Conservation (phyloP, 139 green algal genomes). For the Zygnema circumcarinatum region DNA sequence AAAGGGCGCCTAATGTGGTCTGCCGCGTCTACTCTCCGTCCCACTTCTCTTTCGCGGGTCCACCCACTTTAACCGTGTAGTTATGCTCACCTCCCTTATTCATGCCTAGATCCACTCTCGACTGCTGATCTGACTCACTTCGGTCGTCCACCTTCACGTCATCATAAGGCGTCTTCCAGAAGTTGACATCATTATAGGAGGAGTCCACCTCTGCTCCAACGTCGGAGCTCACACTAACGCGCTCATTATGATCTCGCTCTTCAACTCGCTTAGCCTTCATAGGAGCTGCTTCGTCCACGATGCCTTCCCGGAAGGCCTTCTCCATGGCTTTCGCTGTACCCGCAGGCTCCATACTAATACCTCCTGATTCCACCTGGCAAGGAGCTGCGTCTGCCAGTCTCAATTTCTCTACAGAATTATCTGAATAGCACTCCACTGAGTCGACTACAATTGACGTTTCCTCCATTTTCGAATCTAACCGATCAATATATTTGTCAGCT, state of each 20-base stretch:
- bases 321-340: constrained; percentile 25
- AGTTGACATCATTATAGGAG: constrained; percentile 23
- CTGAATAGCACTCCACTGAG: not conserved
- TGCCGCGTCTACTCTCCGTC: not conserved
- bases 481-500: not conserved
- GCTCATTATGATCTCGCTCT: not conserved
- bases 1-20: not conserved
- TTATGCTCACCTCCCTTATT: not conserved
- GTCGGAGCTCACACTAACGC: not conserved
- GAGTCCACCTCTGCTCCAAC: not conserved
- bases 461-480: not conserved
- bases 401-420: not conserved
- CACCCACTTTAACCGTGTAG: not conserved
- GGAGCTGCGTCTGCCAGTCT: not conserved
- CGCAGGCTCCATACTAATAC: not conserved
- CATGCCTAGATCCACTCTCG: not conserved
- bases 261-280: not conserved
- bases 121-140: not conserved
- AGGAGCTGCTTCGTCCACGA: constrained; percentile 6
- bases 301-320: constrained; percentile 19
- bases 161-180: constrained; percentile 26
- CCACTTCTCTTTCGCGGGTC: not conserved
- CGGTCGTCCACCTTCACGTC: not conserved
- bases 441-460: not conserved
- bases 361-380: not conserved